Base-by-base conservation (phyloP, 192 early-diverging fungal genomes). In the Rhizophagus sp. region DNA sequence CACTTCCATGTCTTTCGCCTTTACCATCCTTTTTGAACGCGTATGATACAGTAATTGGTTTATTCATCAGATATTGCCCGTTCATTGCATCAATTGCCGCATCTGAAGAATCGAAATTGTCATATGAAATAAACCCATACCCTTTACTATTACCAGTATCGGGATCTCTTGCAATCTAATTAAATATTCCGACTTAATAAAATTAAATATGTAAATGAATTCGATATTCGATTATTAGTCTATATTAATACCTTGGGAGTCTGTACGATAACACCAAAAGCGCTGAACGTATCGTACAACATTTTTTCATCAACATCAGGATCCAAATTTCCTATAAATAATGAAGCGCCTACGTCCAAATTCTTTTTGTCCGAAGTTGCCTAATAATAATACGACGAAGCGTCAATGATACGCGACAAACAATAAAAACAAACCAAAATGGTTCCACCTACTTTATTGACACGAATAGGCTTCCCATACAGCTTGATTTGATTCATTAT, bases 21-120 rank as follows among this genome's bases (percentile, higher is more conserved):
- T 97, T 96, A 34, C 96, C 96, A 79, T 99, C 98, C 85, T 99
- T 99, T 84, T 98, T 99, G 81, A 97, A 96, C 2, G 97, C 96
- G 87, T 96, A 99, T 19, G 87, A 86, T 10, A 98, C 97, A 39
- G 87, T 91, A 76, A 99, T 94, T 36, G 93, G 92, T 81, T 97
- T 97, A 82, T 96, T 96, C 84, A 94, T 95, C 84, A 99, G 83
- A 84, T 94, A 98, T 85, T 98, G 97, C 10, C 96, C 95, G 82
- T 99, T 94, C 98, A 99, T 97, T 3, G 96, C 95, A 85, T 97
- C 96, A 63, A 99, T 94, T 0, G 98, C 98, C n/a, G 93, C 92
- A 88, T 99, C 98, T 0, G 97, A 91, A 9, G 95, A 91, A 74
- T 98, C 96, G 88, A 99, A 99, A 83, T 94, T 95, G 78, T 96